These are phyloP conservation scores for Rugosomyces carneus DNA, from an alignment of 1,284 basidiomycete genomes.

Conservation along the genomic window DNA sequence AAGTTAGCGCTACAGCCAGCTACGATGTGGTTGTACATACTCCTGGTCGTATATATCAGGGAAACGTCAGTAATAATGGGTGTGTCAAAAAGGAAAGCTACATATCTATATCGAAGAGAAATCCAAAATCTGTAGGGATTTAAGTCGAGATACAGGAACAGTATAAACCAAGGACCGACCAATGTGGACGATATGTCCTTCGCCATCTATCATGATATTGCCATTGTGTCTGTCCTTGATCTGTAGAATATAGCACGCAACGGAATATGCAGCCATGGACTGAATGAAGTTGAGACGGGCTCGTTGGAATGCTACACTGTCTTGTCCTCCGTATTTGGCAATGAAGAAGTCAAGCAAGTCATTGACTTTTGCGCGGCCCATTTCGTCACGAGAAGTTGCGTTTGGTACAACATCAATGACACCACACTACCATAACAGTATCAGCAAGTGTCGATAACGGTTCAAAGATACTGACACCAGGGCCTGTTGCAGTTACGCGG, in stretches of 20 bases:
- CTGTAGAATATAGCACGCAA: conserved; percentile 97
- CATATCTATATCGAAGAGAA: conserved; percentile 97
- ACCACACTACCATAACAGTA: conserved; percentile 63
- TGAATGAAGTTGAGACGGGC: conserved; percentile 97
- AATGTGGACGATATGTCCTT: conserved; percentile 94
- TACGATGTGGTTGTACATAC: conserved; percentile 32
- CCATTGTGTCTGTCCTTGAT: conserved; percentile 98
- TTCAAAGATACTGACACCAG: conserved; percentile 63
- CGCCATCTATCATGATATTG: conserved; percentile 98
- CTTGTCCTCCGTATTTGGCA: conserved; percentile 89
- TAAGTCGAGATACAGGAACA: neutral
- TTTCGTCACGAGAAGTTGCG: conserved; percentile 97
- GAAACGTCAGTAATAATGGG: conserved; percentile 20
- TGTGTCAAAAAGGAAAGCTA: conserved; percentile 23
- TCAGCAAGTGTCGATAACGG: conserved; percentile 6
- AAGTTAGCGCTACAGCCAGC: neutral
- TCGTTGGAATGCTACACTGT: conserved; percentile 86
- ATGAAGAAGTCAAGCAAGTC: conserved; percentile 93
- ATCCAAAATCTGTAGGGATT: conserved; percentile 79
- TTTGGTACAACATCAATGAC: conserved; percentile 99
- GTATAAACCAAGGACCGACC: conserved; percentile 39
- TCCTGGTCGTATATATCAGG: conserved; percentile 51
- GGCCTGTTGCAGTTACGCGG: conserved; percentile 93
- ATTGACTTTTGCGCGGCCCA: conserved; percentile 98
- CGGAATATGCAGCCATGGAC: conserved; percentile 98